Base-by-base conservation (phyloP, 306 rosid species). In the Cicer bijugum region DNA sequence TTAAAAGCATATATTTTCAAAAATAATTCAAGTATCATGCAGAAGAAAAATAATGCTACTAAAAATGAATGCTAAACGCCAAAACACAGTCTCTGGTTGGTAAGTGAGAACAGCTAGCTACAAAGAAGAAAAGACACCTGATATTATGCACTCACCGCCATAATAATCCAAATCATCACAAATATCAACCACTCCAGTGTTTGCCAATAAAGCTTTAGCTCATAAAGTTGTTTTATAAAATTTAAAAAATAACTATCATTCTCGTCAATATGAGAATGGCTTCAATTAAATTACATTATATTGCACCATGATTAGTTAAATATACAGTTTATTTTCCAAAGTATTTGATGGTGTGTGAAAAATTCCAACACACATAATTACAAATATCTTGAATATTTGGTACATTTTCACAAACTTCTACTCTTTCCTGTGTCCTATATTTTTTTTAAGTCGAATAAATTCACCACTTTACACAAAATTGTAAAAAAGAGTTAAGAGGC, bases 381-480 rank as follows among this genome's bases (percentile, higher is more conserved):
- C 84, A 85, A 20, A 82, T 48, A 72, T 67, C 62, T 66, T 69
- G 67, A 70, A 69, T 35, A 68, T 60, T 75, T 62, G 61, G 23
- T 42, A 57, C 74, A 62, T 74, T 81, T 71, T 75, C 72, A 52
- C 64, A 43, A 60, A 44, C 35, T 47, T 74, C 82, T 76, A 68
- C 76, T 60, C 65, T 63, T 45, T 77, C 46, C 74, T 71, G 71
- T 77, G 79, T 58, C 79, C 75, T 74, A 72, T 57, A 64, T 2
- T 11, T 10, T 40, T 40, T 48, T 38, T 67, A 23, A 19, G 23
- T 53, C 12, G 73, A 58, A 56, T 44, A 70, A 76, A 63, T 75
- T 72, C 72, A 75, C 52, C 6, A 48, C 76, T 61, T 83, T 81
- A 78, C 67, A 80, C 84, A 86, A 86, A 86, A 86, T 72, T 78